Conservation (phyloP, 2,329 filamentous ascomycete species). For the Cryoendolithus antarcticus region DNA sequence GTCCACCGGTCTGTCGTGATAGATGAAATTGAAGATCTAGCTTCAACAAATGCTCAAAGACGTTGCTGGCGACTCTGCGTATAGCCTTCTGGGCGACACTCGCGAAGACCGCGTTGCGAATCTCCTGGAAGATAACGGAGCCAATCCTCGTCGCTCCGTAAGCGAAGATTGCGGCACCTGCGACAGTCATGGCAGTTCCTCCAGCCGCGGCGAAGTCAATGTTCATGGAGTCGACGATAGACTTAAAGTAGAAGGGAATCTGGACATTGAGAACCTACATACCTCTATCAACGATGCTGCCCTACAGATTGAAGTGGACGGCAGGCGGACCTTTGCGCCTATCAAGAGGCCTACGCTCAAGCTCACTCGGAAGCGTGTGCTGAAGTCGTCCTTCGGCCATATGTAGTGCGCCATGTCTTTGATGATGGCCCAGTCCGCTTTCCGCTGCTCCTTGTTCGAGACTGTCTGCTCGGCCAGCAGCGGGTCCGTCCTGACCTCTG, state of each 20-base stretch:
- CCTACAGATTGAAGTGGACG: constrained; percentile 5
- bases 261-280: constrained; percentile 73
- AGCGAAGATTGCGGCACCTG: constrained; percentile 83
- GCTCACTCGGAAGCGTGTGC: constrained; percentile 73
- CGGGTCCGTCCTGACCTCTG: constrained; percentile 36
- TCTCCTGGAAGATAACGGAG: constrained; percentile 79
- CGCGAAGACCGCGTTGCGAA: constrained; percentile 92
- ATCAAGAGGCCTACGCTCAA: constrained; percentile 74
- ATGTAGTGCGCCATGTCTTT: constrained; percentile 94
- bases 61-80: constrained; percentile 75
- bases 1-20: constrained; percentile 81
- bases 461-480: constrained; percentile 53
- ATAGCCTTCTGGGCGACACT: constrained; percentile 97
- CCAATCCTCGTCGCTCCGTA: constrained; percentile 80
- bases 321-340: constrained; percentile 59
- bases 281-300: constrained; percentile 21
- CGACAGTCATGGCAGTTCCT: constrained; percentile 80
- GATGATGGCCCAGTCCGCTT: constrained; percentile 97
- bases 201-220: constrained; percentile 76
- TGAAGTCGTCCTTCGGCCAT: constrained; percentile 80
- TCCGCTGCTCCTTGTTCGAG: constrained; percentile 75
- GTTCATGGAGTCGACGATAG: constrained; percentile 95
- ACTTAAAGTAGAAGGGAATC: constrained; percentile 98
- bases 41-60: constrained; percentile 79
- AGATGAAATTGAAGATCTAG: constrained; percentile 92